These are phyloP conservation scores for Ustilago crameri DNA, from an alignment of 1,284 basidiomycete genomes.

Conservation along the genomic window DNA sequence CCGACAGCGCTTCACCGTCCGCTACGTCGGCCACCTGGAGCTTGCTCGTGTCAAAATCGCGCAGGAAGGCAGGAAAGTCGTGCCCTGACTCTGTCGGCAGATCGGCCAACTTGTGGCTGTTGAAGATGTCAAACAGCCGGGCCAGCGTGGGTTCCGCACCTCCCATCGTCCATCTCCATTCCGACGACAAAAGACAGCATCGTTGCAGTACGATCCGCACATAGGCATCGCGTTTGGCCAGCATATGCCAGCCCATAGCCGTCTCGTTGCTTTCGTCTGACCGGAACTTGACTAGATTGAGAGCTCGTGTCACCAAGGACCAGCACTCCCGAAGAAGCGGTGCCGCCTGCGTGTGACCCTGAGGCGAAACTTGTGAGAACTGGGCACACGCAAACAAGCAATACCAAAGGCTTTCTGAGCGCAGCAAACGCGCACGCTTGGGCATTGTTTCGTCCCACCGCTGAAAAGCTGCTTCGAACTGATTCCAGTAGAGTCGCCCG, in stretches of 20 bases:
- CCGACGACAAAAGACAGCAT: conserved; percentile 77
- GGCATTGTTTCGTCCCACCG: conserved; percentile 62
- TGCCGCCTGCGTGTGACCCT: conserved; percentile 72
- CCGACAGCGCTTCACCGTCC: conserved; percentile 70
- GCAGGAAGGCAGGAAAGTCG: conserved; percentile 83
- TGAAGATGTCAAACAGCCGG: conserved; percentile 80
- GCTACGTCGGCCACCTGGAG: conserved; percentile 8
- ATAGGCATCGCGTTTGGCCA: conserved; percentile 80
- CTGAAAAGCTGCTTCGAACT: conserved; percentile 49
- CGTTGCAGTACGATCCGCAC: conserved; percentile 79
- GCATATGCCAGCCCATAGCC: conserved; percentile 69
- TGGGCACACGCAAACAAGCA: conserved; percentile 78
- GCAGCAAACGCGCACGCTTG: conserved; percentile 72
- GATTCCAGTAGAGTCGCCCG: conserved; percentile 46
- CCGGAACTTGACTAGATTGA: conserved; percentile 71
- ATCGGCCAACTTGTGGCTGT: conserved; percentile 81
- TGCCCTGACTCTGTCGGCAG: conserved; percentile 77
- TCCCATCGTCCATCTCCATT: conserved; percentile 79
- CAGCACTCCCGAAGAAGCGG: conserved; percentile 76
- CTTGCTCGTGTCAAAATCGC: conserved; percentile 69
- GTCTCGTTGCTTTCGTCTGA: conserved; percentile 73
- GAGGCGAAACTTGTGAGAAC: conserved; percentile 79
- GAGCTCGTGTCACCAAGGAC: conserved; percentile 71
- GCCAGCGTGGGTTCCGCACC: conserved; percentile 74
- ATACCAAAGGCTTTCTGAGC: conserved; percentile 75